phyloP scores from a whole-genome alignment of 345 rosid species.

The Sisymbrium altissimum region DNA sequence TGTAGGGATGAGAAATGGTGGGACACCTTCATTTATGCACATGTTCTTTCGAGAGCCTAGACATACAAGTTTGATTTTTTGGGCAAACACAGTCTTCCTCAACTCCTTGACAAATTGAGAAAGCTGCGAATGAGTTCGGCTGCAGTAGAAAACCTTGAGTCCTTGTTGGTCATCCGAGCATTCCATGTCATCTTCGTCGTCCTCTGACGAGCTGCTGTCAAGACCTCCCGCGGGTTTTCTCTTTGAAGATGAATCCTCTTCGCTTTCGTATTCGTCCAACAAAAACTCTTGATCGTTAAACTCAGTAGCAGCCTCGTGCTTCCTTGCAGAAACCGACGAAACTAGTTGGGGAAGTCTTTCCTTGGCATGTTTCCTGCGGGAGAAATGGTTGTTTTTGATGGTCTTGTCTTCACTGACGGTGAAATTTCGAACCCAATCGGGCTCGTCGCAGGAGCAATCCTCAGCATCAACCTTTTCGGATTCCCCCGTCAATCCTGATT shows the following conservation, averaged over 20 bases:
- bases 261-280: slow-evolving; percentile 83
- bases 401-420: slow-evolving; percentile 35
- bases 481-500: slow-evolving; percentile 23
- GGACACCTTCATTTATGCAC: slow-evolving; percentile 78
- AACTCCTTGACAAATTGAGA: slow-evolving; percentile 83
- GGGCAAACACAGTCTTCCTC: slow-evolving; percentile 61
- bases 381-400: slow-evolving; percentile 27
- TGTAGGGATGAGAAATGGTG: not conserved
- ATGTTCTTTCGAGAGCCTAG: slow-evolving; percentile 84
- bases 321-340: slow-evolving; percentile 19
- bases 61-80: slow-evolving; percentile 53
- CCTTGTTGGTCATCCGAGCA: slow-evolving; percentile 36
- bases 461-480: slow-evolving; percentile 12
- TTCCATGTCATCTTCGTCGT: slow-evolving; percentile 39
- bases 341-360: too few species aligned
- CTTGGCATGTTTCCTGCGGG: slow-evolving; percentile 20
- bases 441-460: slow-evolving; percentile 49
- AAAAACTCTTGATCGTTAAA: slow-evolving; percentile 56
- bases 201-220: slow-evolving; percentile 58
- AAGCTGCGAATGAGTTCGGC: slow-evolving; percentile 94
- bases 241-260: slow-evolving; percentile 57
- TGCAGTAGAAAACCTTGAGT: slow-evolving; percentile 74
- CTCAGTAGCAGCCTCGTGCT: slow-evolving; percentile 36
- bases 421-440: slow-evolving; percentile 79
- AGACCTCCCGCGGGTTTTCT: slow-evolving; percentile 47